Percentiles rank a stretch among this genome's conserved stretches.
phyloP scores from a whole-genome alignment of 208 protist species.

The Herpetomonas muscarum region DNA sequence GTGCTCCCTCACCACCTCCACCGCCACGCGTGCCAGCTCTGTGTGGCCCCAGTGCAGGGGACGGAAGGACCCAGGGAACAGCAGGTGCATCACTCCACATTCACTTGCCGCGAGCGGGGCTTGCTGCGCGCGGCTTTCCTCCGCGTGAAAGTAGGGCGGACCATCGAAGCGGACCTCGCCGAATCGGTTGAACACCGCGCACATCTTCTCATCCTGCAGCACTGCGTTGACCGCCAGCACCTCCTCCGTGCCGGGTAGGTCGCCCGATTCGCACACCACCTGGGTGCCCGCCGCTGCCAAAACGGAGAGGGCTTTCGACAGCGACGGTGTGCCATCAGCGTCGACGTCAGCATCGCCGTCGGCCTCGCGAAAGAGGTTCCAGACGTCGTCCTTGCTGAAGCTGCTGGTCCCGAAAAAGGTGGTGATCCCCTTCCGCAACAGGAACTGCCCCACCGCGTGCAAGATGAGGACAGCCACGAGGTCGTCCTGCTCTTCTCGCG shows the following conservation, averaged over 20 bases:
- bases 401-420: too few relatives aligned
- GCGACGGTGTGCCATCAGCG: background rate
- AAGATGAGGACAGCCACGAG: conserved; percentile 45
- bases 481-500: conserved; percentile 40
- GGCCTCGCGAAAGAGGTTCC: too few relatives aligned
- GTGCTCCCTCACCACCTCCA: conserved; percentile 11
- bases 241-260: too few relatives aligned
- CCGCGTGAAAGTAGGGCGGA: background rate
- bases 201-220: conserved; percentile 10
- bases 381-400: too few relatives aligned
- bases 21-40: conserved; percentile 47
- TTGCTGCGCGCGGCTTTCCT: background rate
- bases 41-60: conserved; percentile 80
- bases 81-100: conserved; percentile 22
- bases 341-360: background rate
- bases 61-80: conserved; percentile 73
- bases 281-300: background rate
- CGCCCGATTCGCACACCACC: background rate
- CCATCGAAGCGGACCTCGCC: conserved; percentile 37
- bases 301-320: background rate
- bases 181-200: conserved; percentile 48
- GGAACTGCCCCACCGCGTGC: conserved; percentile 29
- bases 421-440: background rate
- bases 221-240: conserved; percentile 8
- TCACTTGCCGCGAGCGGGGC: background rate